Base-by-base conservation (phyloP, 177 flowering plant genomes). In the Telopea speciosissima region DNA sequence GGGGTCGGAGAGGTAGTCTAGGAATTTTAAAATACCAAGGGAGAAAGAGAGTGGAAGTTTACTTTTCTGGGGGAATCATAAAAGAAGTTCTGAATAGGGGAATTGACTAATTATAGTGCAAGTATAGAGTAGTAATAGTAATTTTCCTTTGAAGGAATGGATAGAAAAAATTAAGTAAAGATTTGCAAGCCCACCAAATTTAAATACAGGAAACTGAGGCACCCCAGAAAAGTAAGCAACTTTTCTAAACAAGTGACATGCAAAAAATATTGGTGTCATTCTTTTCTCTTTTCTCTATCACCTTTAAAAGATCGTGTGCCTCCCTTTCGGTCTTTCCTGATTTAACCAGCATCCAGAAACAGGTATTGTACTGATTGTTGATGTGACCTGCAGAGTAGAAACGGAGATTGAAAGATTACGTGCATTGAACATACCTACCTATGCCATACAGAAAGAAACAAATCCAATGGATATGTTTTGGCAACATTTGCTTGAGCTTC, bases 301-400 rank as follows among this genome's bases (percentile, higher is more conserved):
- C 98, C 95, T 91, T 92, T 66, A 94, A 78, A 58, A n/a, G 65
- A 24, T 72, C 61, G 70, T 92, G 94, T 62, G 96, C 90, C 75
- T 88, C 92, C 12, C 75, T 72, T 81, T 86, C 89, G 77, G 85
- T 84, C 75, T 85, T 89, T 24, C 96, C 94, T 65, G 94, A 85
- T 79, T 89, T 87, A 26, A 88, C 90, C 73, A 94, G 89, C 91
- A 74, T 81, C 98, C 97, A 94, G 71, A 90, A 91, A 79, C 91
- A 90, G 73, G 97, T 89, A 65, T 92, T 90, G 70, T 88, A 89
- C 70, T 89, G 92, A 84, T 92, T 92, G 79, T 90, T 92, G 23
- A 89, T 85, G 77, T 93, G 97, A 76, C 97, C 96, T 92, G 83
- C 68, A n/a, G 77, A 63, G 70, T n/a, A 54, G 62, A 36, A n/a